Conservation (phyloP, 345 rosid genomes). For the Sapria himalayana region DNA sequence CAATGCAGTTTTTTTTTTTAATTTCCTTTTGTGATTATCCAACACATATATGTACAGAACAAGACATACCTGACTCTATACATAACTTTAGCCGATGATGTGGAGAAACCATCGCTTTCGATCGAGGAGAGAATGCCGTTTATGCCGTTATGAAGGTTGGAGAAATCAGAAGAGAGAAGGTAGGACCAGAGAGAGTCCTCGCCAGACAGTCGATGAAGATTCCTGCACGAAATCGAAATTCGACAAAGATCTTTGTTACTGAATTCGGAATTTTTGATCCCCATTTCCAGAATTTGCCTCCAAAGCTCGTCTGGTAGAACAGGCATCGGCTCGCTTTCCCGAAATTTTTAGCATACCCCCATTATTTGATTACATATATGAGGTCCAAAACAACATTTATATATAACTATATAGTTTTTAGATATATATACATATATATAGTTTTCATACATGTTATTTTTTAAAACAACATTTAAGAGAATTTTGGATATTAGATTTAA, state of each 20-base stretch:
- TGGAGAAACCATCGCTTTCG: background rate
- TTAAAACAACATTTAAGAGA: no score
- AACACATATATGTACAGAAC: no score
- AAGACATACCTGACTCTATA: slow-evolving; percentile 13
- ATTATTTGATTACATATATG: no score
- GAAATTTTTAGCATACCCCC: no score
- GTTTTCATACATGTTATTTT: no score
- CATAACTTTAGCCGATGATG: slow-evolving; percentile 6
- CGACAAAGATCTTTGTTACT: slow-evolving; percentile 11
- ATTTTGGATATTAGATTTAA: no score
- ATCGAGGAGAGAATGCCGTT: background rate
- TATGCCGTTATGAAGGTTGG: background rate
- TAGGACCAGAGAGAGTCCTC: slow-evolving; percentile 15
- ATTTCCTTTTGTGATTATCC: no score
- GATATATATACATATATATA: no score
- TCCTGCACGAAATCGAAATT: slow-evolving; percentile 12
- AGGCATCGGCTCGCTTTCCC: background rate
- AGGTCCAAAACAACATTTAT: no score
- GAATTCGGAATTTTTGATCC: slow-evolving; percentile 8
- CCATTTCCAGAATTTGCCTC: slow-evolving; percentile 12
- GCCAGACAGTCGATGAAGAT: slow-evolving; percentile 12
- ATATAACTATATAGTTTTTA: no score
- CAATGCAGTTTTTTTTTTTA: no score
- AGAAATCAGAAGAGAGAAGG: slow-evolving; percentile 12
- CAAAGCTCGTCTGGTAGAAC: slow-evolving; percentile 15